Conservation (phyloP, 1,139 yeast genomes). For the Hyphopichia burtonii region DNA sequence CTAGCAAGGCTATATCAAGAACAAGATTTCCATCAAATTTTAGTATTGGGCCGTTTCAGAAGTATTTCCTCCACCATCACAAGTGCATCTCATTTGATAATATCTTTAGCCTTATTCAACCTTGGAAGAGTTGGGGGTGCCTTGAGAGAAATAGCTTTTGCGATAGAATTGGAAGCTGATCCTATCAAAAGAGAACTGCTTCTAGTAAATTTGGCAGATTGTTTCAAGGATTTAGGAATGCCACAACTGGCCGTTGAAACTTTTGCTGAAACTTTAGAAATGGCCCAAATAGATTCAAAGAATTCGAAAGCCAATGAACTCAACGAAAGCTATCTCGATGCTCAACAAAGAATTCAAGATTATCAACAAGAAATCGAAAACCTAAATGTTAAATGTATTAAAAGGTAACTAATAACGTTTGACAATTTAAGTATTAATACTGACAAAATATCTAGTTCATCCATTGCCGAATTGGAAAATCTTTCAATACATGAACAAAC, state of each 20-base stretch:
- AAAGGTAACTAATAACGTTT: neutral
- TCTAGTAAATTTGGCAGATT: slow-evolving; percentile 14
- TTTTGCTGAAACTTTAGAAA: slow-evolving; percentile 12
- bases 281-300: slow-evolving; percentile 9
- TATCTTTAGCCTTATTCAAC: slow-evolving; percentile 21
- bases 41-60: slow-evolving; percentile 9
- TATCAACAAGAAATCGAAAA: slow-evolving; percentile 5
- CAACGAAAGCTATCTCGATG: neutral
- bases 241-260: slow-evolving; percentile 10
- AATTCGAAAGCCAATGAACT: slow-evolving; percentile 1
- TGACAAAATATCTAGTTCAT: neutral
- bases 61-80: slow-evolving; percentile 4
- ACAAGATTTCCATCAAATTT: slow-evolving; percentile 7
- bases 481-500: slow-evolving; percentile 23
- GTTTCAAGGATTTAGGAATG: slow-evolving; percentile 17
- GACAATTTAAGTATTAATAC: neutral
- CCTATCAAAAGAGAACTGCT: slow-evolving; percentile 14
- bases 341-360: slow-evolving; percentile 4
- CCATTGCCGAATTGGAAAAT: neutral
- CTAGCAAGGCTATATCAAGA: slow-evolving; percentile 6
- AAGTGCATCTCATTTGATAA: slow-evolving; percentile 9
- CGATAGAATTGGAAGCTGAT: slow-evolving; percentile 23
- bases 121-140: slow-evolving; percentile 26
- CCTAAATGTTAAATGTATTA: neutral
- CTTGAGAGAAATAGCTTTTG: slow-evolving; percentile 24